These are phyloP conservation scores for Penicillium sp. DNA, from an alignment of 2,329 filamentous ascomycete genomes.

Conservation along the genomic window DNA sequence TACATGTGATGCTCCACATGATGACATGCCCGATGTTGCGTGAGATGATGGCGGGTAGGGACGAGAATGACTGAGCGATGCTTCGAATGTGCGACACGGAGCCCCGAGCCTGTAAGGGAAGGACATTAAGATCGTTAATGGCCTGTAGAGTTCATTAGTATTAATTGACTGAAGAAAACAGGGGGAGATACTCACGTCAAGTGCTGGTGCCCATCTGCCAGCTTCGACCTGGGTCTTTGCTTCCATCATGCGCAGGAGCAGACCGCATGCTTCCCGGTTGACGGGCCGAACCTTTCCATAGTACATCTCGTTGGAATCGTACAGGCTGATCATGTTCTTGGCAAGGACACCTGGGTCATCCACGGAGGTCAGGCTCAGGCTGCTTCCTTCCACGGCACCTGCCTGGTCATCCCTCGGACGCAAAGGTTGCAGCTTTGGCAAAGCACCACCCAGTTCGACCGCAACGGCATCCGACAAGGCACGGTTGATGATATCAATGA, in stretches of 20 bases:
- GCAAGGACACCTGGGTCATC: conserved; percentile 68
- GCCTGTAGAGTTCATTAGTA: conserved; percentile 49
- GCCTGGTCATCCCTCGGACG: conserved; percentile 61
- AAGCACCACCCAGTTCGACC: conserved; percentile 79
- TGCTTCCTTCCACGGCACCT: conserved; percentile 47
- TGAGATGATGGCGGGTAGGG: conserved; percentile 76
- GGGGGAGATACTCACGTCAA: conserved; percentile 60
- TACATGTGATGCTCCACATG: conserved; percentile 90
- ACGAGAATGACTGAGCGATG: conserved; percentile 77
- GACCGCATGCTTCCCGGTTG: conserved; percentile 60
- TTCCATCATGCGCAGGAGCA: conserved; percentile 62
- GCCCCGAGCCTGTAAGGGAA: conserved; percentile 74
- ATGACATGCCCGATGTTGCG: conserved; percentile 88
- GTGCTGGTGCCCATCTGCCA: conserved; percentile 60
- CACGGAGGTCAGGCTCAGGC: conserved; percentile 64
- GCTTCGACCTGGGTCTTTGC: conserved; percentile 62
- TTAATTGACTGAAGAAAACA: conserved; percentile 9
- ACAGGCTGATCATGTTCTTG: conserved; percentile 62
- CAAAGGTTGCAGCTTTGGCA: conserved; percentile 74
- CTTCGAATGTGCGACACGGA: conserved; percentile 77
- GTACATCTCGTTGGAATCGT: conserved; percentile 62
- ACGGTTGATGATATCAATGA: conserved; percentile 86
- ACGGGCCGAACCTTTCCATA: conserved; percentile 59
- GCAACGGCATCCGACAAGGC: conserved; percentile 87
- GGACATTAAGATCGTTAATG: conserved; percentile 73